Percentiles rank a stretch among this genome's conserved stretches.
phyloP scores from a whole-genome alignment of 176 grass and related monocot genomes.

The Eremochloa ophiuroides region DNA sequence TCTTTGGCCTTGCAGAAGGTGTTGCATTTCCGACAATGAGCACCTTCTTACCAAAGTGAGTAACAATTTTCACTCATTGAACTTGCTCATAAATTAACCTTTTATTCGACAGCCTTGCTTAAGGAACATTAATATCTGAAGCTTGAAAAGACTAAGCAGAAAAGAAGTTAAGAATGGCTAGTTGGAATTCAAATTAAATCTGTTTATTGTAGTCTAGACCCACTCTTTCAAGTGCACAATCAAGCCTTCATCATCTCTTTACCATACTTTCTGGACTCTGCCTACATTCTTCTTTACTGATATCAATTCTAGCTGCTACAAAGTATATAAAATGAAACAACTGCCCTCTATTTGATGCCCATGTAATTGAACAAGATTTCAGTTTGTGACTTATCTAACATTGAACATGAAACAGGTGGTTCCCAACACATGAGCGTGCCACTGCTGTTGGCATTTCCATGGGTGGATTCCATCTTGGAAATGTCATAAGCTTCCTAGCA shows the following conservation, averaged over 20 bases:
- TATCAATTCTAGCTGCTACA: slow-evolving; percentile 1
- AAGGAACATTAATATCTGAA: background rate
- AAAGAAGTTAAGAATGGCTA: background rate
- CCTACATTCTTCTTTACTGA: background rate
- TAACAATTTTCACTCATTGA: background rate
- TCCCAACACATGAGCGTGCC: slow-evolving; percentile 80
- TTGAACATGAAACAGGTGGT: slow-evolving; percentile 68
- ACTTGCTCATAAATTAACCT: background rate
- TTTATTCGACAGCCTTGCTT: background rate
- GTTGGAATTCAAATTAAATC: background rate
- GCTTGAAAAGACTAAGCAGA: background rate
- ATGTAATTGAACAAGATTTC: slow-evolving; percentile 2
- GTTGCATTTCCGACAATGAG: slow-evolving; percentile 98
- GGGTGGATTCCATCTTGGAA: slow-evolving; percentile 98
- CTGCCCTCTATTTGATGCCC: background rate
- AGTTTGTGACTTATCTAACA: slow-evolving; percentile 12
- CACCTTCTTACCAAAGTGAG: slow-evolving; percentile 87
- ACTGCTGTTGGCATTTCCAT: slow-evolving; percentile 87
- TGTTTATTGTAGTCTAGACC: background rate
- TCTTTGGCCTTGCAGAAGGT: slow-evolving; percentile 90
- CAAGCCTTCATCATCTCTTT: background rate
- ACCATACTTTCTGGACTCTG: background rate
- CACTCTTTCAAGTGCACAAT: background rate
- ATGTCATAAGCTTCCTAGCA: slow-evolving; percentile 85
- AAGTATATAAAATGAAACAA: background rate